These are phyloP conservation scores for Bassia scoparia DNA, from an alignment of 148 eudicot species.

Conservation along the genomic window DNA sequence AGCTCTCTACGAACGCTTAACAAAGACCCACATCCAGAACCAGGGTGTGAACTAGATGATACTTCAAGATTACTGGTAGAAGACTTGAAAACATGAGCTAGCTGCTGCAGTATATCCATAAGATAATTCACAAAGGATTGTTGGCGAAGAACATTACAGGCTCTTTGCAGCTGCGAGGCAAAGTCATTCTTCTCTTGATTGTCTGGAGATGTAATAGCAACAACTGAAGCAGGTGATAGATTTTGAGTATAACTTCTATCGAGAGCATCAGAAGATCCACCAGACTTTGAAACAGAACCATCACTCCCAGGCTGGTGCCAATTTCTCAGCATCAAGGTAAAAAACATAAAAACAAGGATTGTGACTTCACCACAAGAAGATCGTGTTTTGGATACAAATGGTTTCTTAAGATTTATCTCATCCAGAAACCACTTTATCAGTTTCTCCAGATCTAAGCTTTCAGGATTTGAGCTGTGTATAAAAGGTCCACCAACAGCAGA, in stretches of 20 bases:
- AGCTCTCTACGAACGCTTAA: slow-evolving; percentile 89
- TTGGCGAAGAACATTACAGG: slow-evolving; percentile 84
- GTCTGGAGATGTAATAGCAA: slow-evolving; percentile 41
- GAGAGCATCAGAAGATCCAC: slow-evolving; percentile 59
- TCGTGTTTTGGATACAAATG: slow-evolving; percentile 65
- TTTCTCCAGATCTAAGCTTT: slow-evolving; percentile 80
- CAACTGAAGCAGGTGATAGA: slow-evolving; percentile 37
- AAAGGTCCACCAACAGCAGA: slow-evolving; percentile 99
- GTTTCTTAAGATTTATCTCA: slow-evolving; percentile 69
- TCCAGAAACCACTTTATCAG: slow-evolving; percentile 86
- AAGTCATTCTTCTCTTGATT: slow-evolving; percentile 80
- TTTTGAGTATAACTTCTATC: slow-evolving; percentile 51
- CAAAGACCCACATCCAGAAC: slow-evolving; percentile 90
- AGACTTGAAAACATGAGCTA: slow-evolving; percentile 80
- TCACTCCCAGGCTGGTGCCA: slow-evolving; percentile 99
- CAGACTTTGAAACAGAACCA: slow-evolving; percentile 53
- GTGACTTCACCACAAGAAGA: slow-evolving; percentile 83
- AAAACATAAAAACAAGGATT: slow-evolving; percentile 92
- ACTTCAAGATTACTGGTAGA: slow-evolving; percentile 52
- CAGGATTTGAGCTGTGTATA: slow-evolving; percentile 67
- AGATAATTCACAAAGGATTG: slow-evolving; percentile 84
- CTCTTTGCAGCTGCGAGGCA: slow-evolving; percentile 66
- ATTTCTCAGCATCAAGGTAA: slow-evolving; percentile 91
- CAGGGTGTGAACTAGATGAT: slow-evolving; percentile 57
- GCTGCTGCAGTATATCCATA: slow-evolving; percentile 96